Base-by-base conservation (phyloP, 2,329 filamentous ascomycete genomes). In the Corniculantispora saksenae region DNA sequence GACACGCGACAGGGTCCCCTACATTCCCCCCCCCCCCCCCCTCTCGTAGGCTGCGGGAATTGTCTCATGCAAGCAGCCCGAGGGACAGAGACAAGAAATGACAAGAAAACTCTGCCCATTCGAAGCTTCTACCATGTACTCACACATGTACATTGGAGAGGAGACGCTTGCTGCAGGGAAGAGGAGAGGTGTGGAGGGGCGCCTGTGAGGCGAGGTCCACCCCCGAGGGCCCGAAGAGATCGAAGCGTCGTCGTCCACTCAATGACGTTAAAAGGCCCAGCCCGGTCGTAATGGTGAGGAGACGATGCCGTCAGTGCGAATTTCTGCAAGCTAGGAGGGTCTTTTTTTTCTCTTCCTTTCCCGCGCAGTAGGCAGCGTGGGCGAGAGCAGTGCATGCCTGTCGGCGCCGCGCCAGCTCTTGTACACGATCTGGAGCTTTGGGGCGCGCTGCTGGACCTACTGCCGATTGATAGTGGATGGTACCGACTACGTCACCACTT, bases 141-240 rank as follows among this genome's bases (percentile, higher is more conserved):
- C n/a, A 48, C 45, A 48, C 6, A 48, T n/a, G 7, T 19, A 25
- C 23, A 29, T 17, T 53, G 21, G 48, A 23, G 19, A 15, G 47
- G 58, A 27, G 48, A 21, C 32, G 29, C 23, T 23, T 32, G 27
- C n/a, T 61, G 32, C 59, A 53, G 29, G 51, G 51, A 61, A 27
- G 29, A 38, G 35, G 25, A 25, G n/a, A 29, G 48, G 25, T 62
- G 50, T 56, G 50, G 60, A 43, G 35, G 51, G 51, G 40, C 40
- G 13, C 8, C 25, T 17, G 32, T 8, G 21, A 15, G 12, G 19
- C n/a, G 12, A 9, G 32, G 32, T 19, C 60, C 60, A 63, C 59
- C 38, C 17, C 60, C 60, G 60, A 63, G 23, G 60, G 60, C n/a
- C 60, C 60, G 60, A 63, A 25, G 43, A 63, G 59, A 63, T 63